Evolutionary conservation across 2,329 filamentous ascomycete genomes (phyloP), one percentile per base, ranked within the genome.

Genomic region (Microcera coccophila): DNA sequence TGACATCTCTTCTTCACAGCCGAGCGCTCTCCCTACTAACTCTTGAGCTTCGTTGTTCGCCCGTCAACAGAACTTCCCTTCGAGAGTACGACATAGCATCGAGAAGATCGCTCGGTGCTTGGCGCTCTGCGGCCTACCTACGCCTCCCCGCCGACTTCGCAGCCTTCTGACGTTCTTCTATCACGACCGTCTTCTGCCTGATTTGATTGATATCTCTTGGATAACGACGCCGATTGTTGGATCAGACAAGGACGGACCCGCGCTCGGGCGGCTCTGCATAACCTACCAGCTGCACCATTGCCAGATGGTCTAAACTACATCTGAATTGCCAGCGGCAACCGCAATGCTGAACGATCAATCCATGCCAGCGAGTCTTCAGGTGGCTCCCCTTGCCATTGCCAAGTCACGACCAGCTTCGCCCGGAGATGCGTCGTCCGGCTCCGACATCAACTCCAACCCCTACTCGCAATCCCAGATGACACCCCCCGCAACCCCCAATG

Each of bases 401-500:
- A 80, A 77, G 59, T 58, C 62, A 35, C 60, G 53, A 40, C 37
- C 54, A 40, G 51, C 57, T 29, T 36, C 50, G 16, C 41, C 44
- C 45, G 51, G 54, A 53, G 47, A 67, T 63, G 63, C 55, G 47
- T 57, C 59, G 31, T 54, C 57, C 24, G 50, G 56, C 22, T 43
- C 48, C n/a, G 50, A 61, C 44, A 54, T 60, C 37, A 65, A 65
- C 50, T 62, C 63, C 40, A 69, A 68, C 45, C 65, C 69, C 37
- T 71, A 75, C 60, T 57, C 68, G 33, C 66, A 75, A 54, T 69
- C 76, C 36, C 82, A 89, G 53, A 85, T 90, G 67, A 90, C 86
- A 37, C 87, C 87, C 20, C 87, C 87, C 32, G 72, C 83, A 49
- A 90, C 87, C 8, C 87, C 87, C 15, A 82, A 83, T 65, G 76